Percentiles rank a stretch among this genome's conserved stretches.
phyloP scores from a whole-genome alignment of 2,329 filamentous ascomycete species.

The Boeremia exigua region DNA sequence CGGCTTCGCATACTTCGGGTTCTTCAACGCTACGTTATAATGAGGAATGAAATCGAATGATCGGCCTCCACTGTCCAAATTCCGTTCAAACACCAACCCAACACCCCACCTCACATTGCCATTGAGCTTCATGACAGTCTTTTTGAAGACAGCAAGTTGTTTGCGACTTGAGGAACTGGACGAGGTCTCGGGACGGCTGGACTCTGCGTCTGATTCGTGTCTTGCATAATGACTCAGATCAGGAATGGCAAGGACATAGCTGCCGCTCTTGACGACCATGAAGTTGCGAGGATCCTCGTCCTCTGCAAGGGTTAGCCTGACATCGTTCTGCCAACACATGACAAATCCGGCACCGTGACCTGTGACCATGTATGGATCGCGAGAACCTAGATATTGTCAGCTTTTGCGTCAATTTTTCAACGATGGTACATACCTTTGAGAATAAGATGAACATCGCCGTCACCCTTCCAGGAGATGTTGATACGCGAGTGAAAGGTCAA shows the following conservation, averaged over 20 bases:
- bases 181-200: slow-evolving; percentile 58
- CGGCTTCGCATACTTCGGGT: slow-evolving; percentile 73
- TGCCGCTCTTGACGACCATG: slow-evolving; percentile 94
- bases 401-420: not conserved
- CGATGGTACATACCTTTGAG: slow-evolving; percentile 71
- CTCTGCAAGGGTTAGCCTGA: slow-evolving; percentile 82
- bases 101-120: slow-evolving; percentile 93
- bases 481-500: slow-evolving; percentile 93
- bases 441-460: slow-evolving; percentile 92
- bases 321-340: slow-evolving; percentile 98
- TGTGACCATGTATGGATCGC: slow-evolving; percentile 92
- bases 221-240: slow-evolving; percentile 90
- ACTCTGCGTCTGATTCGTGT: slow-evolving; percentile 59
- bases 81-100: slow-evolving; percentile 89
- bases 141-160: slow-evolving; percentile 88
- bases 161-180: slow-evolving; percentile 69
- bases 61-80: slow-evolving; percentile 72
- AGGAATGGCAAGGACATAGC: slow-evolving; percentile 92
- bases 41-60: slow-evolving; percentile 91
- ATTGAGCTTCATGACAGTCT: slow-evolving; percentile 98
- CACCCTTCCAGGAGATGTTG: slow-evolving; percentile 88
- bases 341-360: slow-evolving; percentile 93
- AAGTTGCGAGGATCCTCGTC: slow-evolving; percentile 89
- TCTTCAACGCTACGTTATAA: slow-evolving; percentile 86
- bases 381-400: slow-evolving; percentile 59